Evolutionary conservation across 306 rosid species (phyloP).

Genomic region (Amphicarpaea edgeworthii): DNA sequence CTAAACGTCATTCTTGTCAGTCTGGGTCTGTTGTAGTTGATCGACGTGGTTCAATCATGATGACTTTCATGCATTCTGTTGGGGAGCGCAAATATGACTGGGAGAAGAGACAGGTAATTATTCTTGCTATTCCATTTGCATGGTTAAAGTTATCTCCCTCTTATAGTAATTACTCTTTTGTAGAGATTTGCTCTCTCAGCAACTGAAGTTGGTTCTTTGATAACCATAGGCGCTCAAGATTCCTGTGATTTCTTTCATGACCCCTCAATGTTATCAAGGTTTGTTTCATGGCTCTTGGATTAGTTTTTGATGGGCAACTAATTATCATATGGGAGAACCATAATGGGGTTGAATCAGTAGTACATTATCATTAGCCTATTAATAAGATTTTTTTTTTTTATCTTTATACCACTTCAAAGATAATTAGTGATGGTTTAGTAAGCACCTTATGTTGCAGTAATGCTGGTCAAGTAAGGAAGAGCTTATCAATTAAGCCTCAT

Average conservation of each 20-base stretch:
- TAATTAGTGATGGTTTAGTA: slow-evolving; percentile 39
- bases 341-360: slow-evolving; percentile 32
- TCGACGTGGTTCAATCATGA: slow-evolving; percentile 64
- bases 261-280: slow-evolving; percentile 91
- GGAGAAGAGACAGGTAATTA: slow-evolving; percentile 59
- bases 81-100: slow-evolving; percentile 70
- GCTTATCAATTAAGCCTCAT: slow-evolving; percentile 79
- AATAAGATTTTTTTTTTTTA: background rate
- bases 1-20: slow-evolving; percentile 46
- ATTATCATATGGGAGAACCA: slow-evolving; percentile 28
- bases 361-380: slow-evolving; percentile 27
- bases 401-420: slow-evolving; percentile 31
- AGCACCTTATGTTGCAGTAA: slow-evolving; percentile 64
- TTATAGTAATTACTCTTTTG: slow-evolving; percentile 39
- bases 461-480: slow-evolving; percentile 97
- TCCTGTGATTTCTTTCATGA: slow-evolving; percentile 96
- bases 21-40: slow-evolving; percentile 66
- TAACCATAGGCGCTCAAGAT: slow-evolving; percentile 79
- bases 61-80: slow-evolving; percentile 57
- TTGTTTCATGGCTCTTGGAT: slow-evolving; percentile 42
- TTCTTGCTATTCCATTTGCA: background rate
- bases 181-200: slow-evolving; percentile 80
- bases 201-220: slow-evolving; percentile 90
- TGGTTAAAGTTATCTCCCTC: slow-evolving; percentile 37
- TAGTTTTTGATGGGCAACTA: slow-evolving; percentile 29